Base-by-base conservation (phyloP, 2,329 filamentous ascomycete genomes). In the Pseudomassariella vexata region DNA sequence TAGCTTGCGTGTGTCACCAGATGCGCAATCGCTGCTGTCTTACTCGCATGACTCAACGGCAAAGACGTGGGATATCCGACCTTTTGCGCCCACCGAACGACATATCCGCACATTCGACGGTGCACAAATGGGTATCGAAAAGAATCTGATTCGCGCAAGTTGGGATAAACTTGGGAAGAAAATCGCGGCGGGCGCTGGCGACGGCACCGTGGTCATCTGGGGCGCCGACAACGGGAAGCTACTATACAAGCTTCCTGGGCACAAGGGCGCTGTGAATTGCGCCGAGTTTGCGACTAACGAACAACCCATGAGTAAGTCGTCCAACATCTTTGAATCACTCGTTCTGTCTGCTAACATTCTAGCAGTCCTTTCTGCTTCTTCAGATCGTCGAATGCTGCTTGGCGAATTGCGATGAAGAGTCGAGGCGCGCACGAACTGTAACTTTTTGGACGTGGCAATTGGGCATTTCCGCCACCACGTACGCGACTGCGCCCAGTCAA, bases 41-140 rank as follows among this genome's bases (percentile, higher is more conserved):
- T 92, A 94, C 50, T 82, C 87, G 6, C 92, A 95, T 70, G 92
- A 98, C 58, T 88, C 85, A 14, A 95, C 90, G 0, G 92, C 89
- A 22, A 76, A 85, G 49, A 95, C 89, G 12, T 98, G 92, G 92
- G 90, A 98, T 55, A 85, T 98, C 32, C 75, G 90, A 45, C 90
- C 92, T 0, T 98, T 96, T 61, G 90, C 92, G 6, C 87, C 92
- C 0, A 79, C 82, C 1, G 85, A 95, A 55, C 73, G 92, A 43
- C 80, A 86, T 38, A 77, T 96, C 38, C 77, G 79, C 50, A 94
- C 86, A 0, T 95, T 92, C 55, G 90, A 96, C 48, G 92, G 92
- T n/a, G 90, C 90, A 1, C 82, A 84, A 9, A 71, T 78, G 21
- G 89, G 89, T 1, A 60, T 94, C 32, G 92, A 98, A 60, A 92